These are phyloP conservation scores for Penicillium verrucosum DNA, from an alignment of 2,329 filamentous ascomycete species.

Conservation along the genomic window DNA sequence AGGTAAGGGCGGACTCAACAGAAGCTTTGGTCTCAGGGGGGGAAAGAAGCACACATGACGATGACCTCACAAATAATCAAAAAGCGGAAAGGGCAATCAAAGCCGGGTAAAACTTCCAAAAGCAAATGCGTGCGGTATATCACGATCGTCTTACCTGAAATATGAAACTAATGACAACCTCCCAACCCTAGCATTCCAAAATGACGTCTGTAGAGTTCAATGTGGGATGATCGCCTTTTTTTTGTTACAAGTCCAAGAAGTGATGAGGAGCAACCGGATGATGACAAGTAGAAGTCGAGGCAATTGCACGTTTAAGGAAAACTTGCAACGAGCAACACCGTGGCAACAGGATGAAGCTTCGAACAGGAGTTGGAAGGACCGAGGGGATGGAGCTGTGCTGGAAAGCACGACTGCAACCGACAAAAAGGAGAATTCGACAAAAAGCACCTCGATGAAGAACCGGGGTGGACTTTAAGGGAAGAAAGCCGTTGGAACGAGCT, in stretches of 20 bases:
- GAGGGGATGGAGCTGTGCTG: conserved; percentile 12
- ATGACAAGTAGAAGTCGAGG: conserved; percentile 10
- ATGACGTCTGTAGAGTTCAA: conserved; percentile 26
- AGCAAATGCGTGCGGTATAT: background rate
- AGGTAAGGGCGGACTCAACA: conserved; percentile 13
- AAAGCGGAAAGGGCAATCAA: background rate
- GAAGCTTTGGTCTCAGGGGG: conserved; percentile 15
- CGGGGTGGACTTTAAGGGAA: conserved; percentile 7
- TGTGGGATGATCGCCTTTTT: conserved; percentile 21
- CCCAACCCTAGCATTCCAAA: conserved; percentile 25
- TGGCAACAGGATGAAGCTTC: conserved; percentile 18
- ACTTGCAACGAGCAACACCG: conserved; percentile 13
- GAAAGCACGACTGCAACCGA: conserved; percentile 11
- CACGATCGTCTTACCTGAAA: conserved; percentile 23
- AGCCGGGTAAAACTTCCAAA: background rate
- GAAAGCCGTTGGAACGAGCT: conserved; percentile 14
- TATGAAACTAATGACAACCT: conserved; percentile 21
- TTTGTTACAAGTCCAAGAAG: conserved; percentile 18
- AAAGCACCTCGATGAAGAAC: conserved; percentile 10
- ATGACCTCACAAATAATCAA: conserved; percentile 2
- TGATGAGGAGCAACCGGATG: conserved; percentile 6
- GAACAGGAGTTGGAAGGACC: conserved; percentile 23
- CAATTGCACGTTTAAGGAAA: conserved; percentile 15
- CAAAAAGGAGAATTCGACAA: conserved; percentile 9
- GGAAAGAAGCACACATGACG: conserved; percentile 6